Base-by-base conservation (phyloP, 192 early-diverging fungal species). In the Umbelopsis sp. region DNA sequence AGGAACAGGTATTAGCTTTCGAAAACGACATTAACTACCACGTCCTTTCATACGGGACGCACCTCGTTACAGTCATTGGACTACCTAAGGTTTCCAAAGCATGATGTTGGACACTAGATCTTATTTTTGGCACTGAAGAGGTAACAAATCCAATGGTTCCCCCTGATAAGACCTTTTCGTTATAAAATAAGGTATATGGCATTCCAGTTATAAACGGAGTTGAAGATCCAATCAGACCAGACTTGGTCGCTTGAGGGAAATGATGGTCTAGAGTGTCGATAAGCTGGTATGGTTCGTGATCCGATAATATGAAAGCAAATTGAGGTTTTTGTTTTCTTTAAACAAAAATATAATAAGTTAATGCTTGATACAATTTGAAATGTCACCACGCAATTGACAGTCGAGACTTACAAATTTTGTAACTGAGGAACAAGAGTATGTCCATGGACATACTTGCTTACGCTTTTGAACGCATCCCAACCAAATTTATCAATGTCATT, bases 171-270 rank as follows among this genome's bases (percentile, higher is more conserved):
- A 81, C 14, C 5, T 77, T 65, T 11, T 73, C 71, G 66, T 86
- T 79, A 31, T 80, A 76, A 72, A 84, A 88, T 66, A 88, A 67
- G 7, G 81, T 86, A 45, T 82, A 81, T 11, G 86, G 84, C 2
- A 45, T 51, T 14, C 82, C 86, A 6, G 83, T 88, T 10, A 83
- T 77, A 70, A 88, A 88, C 5, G 84, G 86, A 1, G 86, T 88
- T 1, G 86, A 88, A 12, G 81, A 71, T 0, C 81, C 83, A 38
- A 85, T 68, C 24, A 88, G 45, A 2, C 86, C 86, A 16, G 81
- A 31, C 65, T 88, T 88, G 20, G 36, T 43, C 12, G 78, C 75
- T 0, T 59, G 36, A 29, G 82, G 81, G 52, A 70, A 83, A 14
- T 82, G 72, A 65, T 77, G 50, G 72, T 88, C 86, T 10, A 88